These are phyloP conservation scores for Phytophthora nicotianae DNA, from an alignment of 352 stramenopile species.

Conservation along the genomic window DNA sequence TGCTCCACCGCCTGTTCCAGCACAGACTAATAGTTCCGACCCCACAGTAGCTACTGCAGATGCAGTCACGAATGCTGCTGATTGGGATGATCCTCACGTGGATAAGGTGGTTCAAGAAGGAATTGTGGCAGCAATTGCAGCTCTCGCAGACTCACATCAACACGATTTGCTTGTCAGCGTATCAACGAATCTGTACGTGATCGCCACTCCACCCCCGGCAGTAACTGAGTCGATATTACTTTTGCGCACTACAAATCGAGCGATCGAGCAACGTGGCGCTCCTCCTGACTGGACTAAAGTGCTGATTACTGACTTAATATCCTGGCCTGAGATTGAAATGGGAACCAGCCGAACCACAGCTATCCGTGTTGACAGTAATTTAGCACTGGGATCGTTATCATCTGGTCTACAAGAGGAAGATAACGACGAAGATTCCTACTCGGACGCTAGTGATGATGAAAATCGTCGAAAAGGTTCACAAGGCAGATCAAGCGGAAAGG, in stretches of 20 bases:
- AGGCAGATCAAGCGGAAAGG: constrained; percentile 22
- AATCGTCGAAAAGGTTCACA: constrained; percentile 20
- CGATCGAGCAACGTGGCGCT: constrained; percentile 53
- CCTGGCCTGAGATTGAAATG: constrained; percentile 56
- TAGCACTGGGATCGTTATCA: constrained; percentile 20
- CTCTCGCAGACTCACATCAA: constrained; percentile 65
- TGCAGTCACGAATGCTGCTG: constrained; percentile 12
- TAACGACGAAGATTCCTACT: constrained; percentile 43
- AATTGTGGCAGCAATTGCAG: constrained; percentile 65
- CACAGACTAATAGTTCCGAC: constrained; percentile 27
- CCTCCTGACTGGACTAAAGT: constrained; percentile 66
- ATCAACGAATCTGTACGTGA: constrained; percentile 27
- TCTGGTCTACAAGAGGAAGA: constrained; percentile 24
- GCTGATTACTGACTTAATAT: constrained; percentile 48
- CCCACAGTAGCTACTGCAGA: constrained; percentile 12
- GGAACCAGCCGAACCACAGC: constrained; percentile 17
- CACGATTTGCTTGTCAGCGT: constrained; percentile 54
- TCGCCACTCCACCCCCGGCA: constrained; percentile 13
- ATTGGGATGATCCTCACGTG: constrained; percentile 50
- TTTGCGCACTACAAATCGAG: constrained; percentile 33
- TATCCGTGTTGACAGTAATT: constrained; percentile 25
- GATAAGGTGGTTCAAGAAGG: constrained; percentile 74
- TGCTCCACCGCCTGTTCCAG: constrained; percentile 20
- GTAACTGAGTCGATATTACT: constrained; percentile 25
- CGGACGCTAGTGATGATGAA: constrained; percentile 51